Base-by-base conservation (phyloP, 768 basidiomycete genomes). In the Sarcodon sp. region DNA sequence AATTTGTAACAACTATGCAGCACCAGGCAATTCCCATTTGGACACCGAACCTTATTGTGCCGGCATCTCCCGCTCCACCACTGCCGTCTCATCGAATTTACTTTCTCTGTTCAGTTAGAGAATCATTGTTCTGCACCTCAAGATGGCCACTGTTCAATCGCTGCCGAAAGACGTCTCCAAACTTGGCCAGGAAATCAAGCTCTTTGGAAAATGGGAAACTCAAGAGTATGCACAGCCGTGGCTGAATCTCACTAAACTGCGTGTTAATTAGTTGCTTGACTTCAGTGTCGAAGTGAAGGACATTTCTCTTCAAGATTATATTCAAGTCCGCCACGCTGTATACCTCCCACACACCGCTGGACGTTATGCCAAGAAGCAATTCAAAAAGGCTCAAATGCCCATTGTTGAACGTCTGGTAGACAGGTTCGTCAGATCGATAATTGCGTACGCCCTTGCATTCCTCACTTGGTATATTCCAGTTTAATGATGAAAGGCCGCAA, bases 401-500 rank as follows among this genome's bases (percentile, higher is more conserved):
- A 94, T 99, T 65, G 96, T 98, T 59, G 96, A 99, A 72, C 89
- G 96, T 65, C 76, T 99, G 63, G 96, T 98, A 57, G 93, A 97
- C 77, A 84, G 83, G 92, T 89, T 61, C 58, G 80, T 64, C 9
- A 36, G 43, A 41, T 38, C 39, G n/a, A 46, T 38, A 6, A 13
- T 12, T 6, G 13, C 32, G 27, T 16, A 3, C 44, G 18, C 7
- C 7, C 11, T 43, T n/a, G 18, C 12, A 8, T 34, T 33, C 27
- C 7, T 16, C 21, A 16, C 35, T 7, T 18, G 12, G 38, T 41
- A 39, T 37, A 46, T 31, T 15, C 10, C 1, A 94, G 91, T 68
- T 71, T 99, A 66, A 99, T 99, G 96, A 99, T 99, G 96, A 96
- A 98, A 74, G 96, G 96, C 53, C 92, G 96, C 70, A 99, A 98